Evolutionary conservation across 306 rosid genomes (phyloP).

Genomic region (Cercis canadensis): DNA sequence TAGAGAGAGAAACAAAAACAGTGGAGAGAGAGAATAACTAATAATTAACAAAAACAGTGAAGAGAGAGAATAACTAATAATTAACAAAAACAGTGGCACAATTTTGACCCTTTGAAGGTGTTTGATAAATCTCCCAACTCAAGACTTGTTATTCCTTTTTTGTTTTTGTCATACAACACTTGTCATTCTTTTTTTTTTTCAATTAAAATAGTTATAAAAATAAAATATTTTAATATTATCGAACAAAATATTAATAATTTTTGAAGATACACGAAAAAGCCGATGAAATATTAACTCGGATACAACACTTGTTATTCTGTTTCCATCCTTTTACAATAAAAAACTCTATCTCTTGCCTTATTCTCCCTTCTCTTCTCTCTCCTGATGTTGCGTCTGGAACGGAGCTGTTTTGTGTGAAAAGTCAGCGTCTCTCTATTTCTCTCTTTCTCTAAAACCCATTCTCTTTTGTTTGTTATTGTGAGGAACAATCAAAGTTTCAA

Average conservation of each 20-base stretch:
- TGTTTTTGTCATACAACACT: background rate
- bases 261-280: too few relatives aligned
- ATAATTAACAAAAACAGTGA: background rate
- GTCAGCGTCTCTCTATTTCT: conserved; percentile 77
- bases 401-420: conserved; percentile 70
- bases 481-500: conserved; percentile 23
- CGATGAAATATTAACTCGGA: too few relatives aligned
- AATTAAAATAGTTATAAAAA: too few relatives aligned
- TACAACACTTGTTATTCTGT: too few relatives aligned
- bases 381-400: conserved; percentile 61
- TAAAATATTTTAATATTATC: too few relatives aligned
- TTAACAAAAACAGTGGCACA: conserved; percentile 11
- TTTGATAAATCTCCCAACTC: conserved; percentile 9
- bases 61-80: too few relatives aligned
- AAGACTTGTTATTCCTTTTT: background rate
- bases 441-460: conserved; percentile 43
- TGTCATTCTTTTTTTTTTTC: too few relatives aligned
- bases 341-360: background rate
- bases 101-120: background rate
- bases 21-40: background rate
- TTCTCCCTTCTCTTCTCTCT: conserved; percentile 29
- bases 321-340: too few relatives aligned
- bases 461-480: conserved; percentile 46
- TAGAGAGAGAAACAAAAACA: background rate
- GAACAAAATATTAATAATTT: too few relatives aligned